Evolutionary conservation across 176 grass and related monocot species (phyloP).

Genomic region (Eleusine coracana): DNA sequence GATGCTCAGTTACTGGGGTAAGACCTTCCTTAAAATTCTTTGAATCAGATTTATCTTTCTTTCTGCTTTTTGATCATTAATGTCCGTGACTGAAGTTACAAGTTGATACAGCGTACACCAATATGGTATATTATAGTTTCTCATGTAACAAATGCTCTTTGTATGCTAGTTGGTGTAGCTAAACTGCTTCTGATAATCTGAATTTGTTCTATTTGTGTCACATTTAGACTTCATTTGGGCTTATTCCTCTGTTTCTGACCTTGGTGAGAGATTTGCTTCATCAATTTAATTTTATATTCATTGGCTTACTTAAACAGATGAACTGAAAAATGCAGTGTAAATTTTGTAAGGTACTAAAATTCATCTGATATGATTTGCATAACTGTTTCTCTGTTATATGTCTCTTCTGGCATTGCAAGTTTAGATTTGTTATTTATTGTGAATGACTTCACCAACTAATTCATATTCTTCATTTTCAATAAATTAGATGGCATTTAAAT

Average conservation of each 20-base stretch:
- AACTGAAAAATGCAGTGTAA: background rate
- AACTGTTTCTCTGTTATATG: background rate
- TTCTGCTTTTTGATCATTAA: background rate
- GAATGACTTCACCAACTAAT: background rate
- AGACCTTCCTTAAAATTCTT: background rate
- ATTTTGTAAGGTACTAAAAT: background rate
- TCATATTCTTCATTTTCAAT: background rate
- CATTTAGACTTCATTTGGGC: background rate
- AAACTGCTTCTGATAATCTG: too few relatives aligned
- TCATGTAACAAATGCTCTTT: background rate
- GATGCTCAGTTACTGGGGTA: conserved; percentile 27
- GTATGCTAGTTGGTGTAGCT: too few relatives aligned
- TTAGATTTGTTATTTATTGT: conserved; percentile 3
- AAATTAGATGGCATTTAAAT: conserved; percentile 25
- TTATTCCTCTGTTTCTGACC: background rate
- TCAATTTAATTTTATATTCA: background rate
- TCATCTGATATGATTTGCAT: background rate
- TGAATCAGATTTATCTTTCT: background rate
- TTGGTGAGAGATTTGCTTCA: background rate
- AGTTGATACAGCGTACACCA: background rate
- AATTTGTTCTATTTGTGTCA: too few relatives aligned
- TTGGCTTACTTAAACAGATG: background rate
- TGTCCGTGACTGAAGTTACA: background rate
- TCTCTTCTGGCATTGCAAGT: background rate
- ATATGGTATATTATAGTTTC: background rate